Evolutionary conservation across 768 basidiomycete species (phyloP).

Genomic region (Suillus weaverae): DNA sequence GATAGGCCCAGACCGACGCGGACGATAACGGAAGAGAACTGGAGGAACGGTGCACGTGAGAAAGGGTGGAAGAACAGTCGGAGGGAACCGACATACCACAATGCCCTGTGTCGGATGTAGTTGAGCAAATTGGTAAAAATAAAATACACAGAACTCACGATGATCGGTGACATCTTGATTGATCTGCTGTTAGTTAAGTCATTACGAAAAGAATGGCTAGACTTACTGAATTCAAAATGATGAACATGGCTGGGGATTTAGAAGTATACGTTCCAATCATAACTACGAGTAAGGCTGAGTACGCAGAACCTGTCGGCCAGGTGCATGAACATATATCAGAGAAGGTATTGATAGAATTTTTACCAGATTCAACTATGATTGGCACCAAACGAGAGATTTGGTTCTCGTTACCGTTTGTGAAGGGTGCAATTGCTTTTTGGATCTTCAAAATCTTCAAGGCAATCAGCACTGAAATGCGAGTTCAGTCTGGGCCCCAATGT

Average conservation of each 20-base stretch:
- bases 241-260: slow-evolving; percentile 17
- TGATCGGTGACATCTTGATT: slow-evolving; percentile 17
- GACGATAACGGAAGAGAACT: slow-evolving; percentile 28
- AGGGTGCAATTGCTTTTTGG: slow-evolving; percentile 14
- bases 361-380: slow-evolving; percentile 24
- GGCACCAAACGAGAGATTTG: slow-evolving; percentile 14
- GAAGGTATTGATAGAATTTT: background rate
- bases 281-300: slow-evolving; percentile 18
- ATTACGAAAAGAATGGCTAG: background rate
- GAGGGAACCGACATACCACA: slow-evolving; percentile 15
- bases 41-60: slow-evolving; percentile 2
- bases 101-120: slow-evolving; percentile 12
- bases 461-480: slow-evolving; percentile 19
- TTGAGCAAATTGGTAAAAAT: background rate
- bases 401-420: background rate
- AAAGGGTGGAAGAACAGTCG: background rate
- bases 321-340: background rate
- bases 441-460: slow-evolving; percentile 26
- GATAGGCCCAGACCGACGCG: slow-evolving; percentile 25
- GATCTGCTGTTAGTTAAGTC: background rate
- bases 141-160: slow-evolving; percentile 13
- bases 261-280: slow-evolving; percentile 19
- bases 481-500: background rate
- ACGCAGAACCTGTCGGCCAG: slow-evolving; percentile 13
- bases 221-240: slow-evolving; percentile 20